A percentile compares a stretch with the other conserved stretches of the same genome.
phyloP scores from a whole-genome alignment of 2,329 filamentous ascomycete species.

The Trichocomaceae sp. region DNA sequence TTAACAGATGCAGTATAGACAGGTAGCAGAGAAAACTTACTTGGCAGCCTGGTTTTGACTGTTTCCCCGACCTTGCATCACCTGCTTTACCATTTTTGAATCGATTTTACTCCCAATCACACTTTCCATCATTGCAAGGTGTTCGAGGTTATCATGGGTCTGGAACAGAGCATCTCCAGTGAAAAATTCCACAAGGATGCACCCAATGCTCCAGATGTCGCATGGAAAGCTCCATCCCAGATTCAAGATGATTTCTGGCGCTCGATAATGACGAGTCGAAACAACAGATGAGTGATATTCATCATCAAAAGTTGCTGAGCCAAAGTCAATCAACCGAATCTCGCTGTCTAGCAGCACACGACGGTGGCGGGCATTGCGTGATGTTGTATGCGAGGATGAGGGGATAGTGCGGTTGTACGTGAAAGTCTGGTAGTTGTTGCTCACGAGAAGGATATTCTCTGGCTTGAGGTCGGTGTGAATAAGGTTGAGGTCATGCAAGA shows the following conservation, averaged over 20 bases:
- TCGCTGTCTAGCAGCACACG: slow-evolving; percentile 59
- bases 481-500: slow-evolving; percentile 91
- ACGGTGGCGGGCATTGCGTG: slow-evolving; percentile 54
- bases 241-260: slow-evolving; percentile 61
- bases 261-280: slow-evolving; percentile 60
- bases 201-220: slow-evolving; percentile 64
- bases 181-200: slow-evolving; percentile 62
- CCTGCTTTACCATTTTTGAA: slow-evolving; percentile 48
- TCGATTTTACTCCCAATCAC: slow-evolving; percentile 54
- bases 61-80: slow-evolving; percentile 43
- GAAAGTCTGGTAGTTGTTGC: slow-evolving; percentile 60
- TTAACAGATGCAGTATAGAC: slow-evolving; percentile 11
- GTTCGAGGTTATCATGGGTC: slow-evolving; percentile 62
- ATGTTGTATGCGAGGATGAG: slow-evolving; percentile 54
- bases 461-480: slow-evolving; percentile 80
- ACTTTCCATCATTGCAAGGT: slow-evolving; percentile 63
- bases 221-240: slow-evolving; percentile 63
- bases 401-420: slow-evolving; percentile 63
- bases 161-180: slow-evolving; percentile 63
- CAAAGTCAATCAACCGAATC: slow-evolving; percentile 62
- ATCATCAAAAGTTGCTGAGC: slow-evolving; percentile 61
- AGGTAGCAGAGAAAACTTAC: slow-evolving; percentile 39
- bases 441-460: slow-evolving; percentile 61
- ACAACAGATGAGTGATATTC: slow-evolving; percentile 64
- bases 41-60: slow-evolving; percentile 50